Evolutionary conservation across 352 stramenopile genomes (phyloP).

Genomic region (Phytophthora macrochlamydospora): DNA sequence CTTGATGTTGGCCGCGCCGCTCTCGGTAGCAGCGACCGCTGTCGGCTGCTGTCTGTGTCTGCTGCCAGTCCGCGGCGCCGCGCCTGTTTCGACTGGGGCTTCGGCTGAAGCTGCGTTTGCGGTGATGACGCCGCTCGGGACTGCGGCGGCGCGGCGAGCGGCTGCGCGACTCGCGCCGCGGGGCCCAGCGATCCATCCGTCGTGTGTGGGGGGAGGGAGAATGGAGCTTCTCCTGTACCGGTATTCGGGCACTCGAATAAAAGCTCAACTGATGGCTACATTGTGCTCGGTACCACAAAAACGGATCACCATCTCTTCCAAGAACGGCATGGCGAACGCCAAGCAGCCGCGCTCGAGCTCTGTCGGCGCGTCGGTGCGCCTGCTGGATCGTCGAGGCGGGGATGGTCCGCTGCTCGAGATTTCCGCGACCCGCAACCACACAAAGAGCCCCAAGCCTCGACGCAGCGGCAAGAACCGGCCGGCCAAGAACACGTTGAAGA

Average conservation of each 20-base stretch:
- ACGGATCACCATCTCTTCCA: neutral
- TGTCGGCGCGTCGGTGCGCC: slow-evolving; percentile 4
- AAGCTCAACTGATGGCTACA: too few relatives aligned
- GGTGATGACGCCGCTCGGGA: slow-evolving; percentile 15
- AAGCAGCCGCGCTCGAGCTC: slow-evolving; percentile 11
- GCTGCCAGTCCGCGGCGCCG: slow-evolving; percentile 7
- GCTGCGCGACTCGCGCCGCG: slow-evolving; percentile 11
- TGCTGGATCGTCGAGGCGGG: slow-evolving; percentile 9
- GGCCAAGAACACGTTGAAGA: slow-evolving; percentile 4
- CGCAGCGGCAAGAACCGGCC: slow-evolving; percentile 7
- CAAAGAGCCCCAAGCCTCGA: slow-evolving; percentile 9
- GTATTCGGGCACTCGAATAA: too few relatives aligned
- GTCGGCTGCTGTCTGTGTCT: neutral
- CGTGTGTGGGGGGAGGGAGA: neutral
- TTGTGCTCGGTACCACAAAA: neutral
- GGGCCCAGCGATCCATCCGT: too few relatives aligned
- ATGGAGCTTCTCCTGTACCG: neutral
- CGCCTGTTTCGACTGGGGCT: slow-evolving; percentile 13
- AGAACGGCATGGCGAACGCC: slow-evolving; percentile 7
- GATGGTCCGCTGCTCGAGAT: neutral
- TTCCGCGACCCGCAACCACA: neutral
- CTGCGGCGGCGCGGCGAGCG: slow-evolving; percentile 31
- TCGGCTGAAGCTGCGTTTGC: slow-evolving; percentile 23
- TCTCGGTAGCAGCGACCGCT: slow-evolving; percentile 1
- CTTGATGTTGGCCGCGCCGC: slow-evolving; percentile 2